These are phyloP conservation scores for Phialocephala subalpina DNA, from an alignment of 2,329 filamentous ascomycete genomes.

Conservation along the genomic window DNA sequence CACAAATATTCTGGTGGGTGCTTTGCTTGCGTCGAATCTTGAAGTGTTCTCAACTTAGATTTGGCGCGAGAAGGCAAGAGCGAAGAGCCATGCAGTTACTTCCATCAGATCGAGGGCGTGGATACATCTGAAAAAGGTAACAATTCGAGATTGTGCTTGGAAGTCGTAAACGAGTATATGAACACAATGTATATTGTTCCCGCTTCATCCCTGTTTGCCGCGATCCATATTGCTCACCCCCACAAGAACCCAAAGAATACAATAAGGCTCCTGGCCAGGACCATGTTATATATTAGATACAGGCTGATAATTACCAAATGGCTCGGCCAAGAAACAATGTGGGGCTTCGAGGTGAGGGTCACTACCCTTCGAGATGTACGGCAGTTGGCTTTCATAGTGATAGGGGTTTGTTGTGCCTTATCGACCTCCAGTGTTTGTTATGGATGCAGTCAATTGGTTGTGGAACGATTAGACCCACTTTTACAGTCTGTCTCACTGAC, in stretches of 20 bases:
- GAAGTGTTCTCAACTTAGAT: background rate
- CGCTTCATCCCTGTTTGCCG: background rate
- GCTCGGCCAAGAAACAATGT: background rate
- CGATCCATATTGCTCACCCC: background rate
- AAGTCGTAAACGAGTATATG: no score
- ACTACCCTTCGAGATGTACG: background rate
- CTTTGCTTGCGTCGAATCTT: background rate
- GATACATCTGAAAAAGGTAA: no score
- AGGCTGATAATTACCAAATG: no score
- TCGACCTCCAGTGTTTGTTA: conserved; percentile 23
- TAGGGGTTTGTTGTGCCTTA: background rate
- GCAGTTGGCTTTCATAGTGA: background rate
- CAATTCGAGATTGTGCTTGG: background rate
- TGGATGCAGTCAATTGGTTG: conserved; percentile 32
- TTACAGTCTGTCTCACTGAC: conserved; percentile 6
- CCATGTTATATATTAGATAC: no score
- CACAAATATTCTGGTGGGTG: background rate
- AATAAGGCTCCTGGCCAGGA: no score
- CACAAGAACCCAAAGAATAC: no score
- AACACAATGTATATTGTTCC: background rate
- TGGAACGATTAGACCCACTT: conserved; percentile 33
- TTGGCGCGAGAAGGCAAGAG: background rate
- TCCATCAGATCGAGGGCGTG: no score
- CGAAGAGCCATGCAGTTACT: no score
- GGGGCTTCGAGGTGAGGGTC: background rate